These are phyloP conservation scores for Pyrus hybrid DNA, from an alignment of 331 rosid genomes.

Conservation along the genomic window DNA sequence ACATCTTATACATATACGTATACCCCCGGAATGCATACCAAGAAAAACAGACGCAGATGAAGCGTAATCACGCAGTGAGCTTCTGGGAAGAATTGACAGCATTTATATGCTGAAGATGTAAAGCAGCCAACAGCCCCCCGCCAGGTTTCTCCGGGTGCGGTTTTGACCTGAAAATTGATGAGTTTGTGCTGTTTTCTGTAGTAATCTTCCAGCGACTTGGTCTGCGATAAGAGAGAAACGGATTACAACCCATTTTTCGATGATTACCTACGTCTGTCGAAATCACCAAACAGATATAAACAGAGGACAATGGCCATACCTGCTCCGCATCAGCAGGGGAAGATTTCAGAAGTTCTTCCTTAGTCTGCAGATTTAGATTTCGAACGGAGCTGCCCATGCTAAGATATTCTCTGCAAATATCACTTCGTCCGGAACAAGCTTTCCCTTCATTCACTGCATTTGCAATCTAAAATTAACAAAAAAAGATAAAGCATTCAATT, in stretches of 20 bases:
- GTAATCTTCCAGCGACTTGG: conserved; percentile 73
- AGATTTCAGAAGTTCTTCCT: too few species aligned
- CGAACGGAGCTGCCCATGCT: too few species aligned
- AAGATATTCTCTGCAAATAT: too few species aligned
- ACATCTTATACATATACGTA: conserved; percentile 23
- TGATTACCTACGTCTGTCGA: neutral
- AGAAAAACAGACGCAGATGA: too few species aligned
- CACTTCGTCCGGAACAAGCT: conserved; percentile 66
- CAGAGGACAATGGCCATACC: conserved; percentile 28
- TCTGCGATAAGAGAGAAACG: conserved; percentile 18
- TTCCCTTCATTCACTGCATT: conserved; percentile 60
- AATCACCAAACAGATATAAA: neutral
- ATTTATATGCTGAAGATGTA: too few species aligned
- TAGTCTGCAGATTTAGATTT: too few species aligned
- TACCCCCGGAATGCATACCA: too few species aligned
- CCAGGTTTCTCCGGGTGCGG: conserved; percentile 82
- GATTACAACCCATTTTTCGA: too few species aligned
- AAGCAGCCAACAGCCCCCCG: conserved; percentile 27
- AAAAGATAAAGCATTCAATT: too few species aligned
- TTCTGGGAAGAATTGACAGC: too few species aligned
- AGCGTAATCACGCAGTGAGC: too few species aligned
- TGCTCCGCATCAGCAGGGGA: conserved; percentile 30
- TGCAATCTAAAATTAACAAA: conserved; percentile 18
- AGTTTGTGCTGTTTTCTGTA: conserved; percentile 79
- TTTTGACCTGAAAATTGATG: conserved; percentile 52